Evolutionary conservation across 139 green algal genomes (phyloP), one percentile per base, ranked within the genome.

Genomic region (Auxenochlorella pyrenoidosa): DNA sequence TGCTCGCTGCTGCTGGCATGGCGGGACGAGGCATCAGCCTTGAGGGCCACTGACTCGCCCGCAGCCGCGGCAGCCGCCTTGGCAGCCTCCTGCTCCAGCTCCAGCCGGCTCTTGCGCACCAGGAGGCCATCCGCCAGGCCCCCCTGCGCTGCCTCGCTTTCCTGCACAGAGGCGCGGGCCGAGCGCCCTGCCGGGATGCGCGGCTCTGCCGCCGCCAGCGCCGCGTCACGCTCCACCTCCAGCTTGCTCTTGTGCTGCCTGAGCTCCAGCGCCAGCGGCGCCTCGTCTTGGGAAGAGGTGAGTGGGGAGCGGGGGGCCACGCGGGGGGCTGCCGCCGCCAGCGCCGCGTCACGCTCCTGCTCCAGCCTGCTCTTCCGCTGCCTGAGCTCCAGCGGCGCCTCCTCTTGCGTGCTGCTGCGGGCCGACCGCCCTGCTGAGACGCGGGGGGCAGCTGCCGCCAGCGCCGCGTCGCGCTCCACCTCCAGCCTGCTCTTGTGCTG

Each of bases 211-310:
- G 43, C n/a, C 38, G 66, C 79, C 78, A 87, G 66, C 32, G 87
- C 87, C 19, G 68, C 87, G 18, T 90, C 87, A 0, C 79, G 60
- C 21, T 43, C 82, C n/a, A 19, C n/a, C 51, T 90, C 60, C 51
- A 90, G 70, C 76, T n/a, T 5, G 54, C 65, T 86, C 78, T 84
- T 59, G 44, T 66, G 86, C 70, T n/a, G 6, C 30, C 36, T 34
- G 40, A 88, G 43, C 28, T 18, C 63, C 63, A 60, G 40, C 34
- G 58, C n/a, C n/a, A n/a, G n/a, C n/a, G n/a, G 51, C 36, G 24
- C 40, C 58, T 34, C 54, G 21, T 38, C 79, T 10, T 73, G 58
- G 0, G 58, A n/a, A 10, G 58, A 34, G 79, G 19, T 54, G 58
- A 72, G 51, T 54, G 32, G 54, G 34, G 34, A 32, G 73, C 59